Evolutionary conservation across 768 basidiomycete species (phyloP), one percentile per base, ranked within the genome.

Genomic region (Tremella yokohamensis): DNA sequence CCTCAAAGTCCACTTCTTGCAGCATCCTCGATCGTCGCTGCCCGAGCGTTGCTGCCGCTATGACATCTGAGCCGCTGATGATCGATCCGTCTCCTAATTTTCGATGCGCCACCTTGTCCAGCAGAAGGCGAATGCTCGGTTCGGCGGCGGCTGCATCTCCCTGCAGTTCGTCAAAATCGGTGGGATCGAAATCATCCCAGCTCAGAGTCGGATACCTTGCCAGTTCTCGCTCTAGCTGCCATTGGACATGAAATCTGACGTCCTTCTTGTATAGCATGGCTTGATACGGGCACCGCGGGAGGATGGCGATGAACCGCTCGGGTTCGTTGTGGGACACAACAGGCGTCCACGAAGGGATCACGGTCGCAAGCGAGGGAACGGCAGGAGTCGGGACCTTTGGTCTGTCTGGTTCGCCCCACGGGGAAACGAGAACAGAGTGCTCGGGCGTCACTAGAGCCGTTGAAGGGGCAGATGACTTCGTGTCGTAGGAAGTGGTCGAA

Each of bases 181-280:
- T 39, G 0, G 49, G 6, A 19, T 25, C 16, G 54, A 72, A 26
- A 39, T 68, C 63, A 2, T 44, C 44, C 61, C 67, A 72, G 2
- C 38, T 37, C 1, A 60, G 34, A 1, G 56, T 20, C 7, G 40
- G 37, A 22, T 56, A 29, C 25, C 54, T 47, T 1, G 25, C 45
- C 9, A 70, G 25, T 18, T 40, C 49, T 18, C 57, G 9, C 13
- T 65, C 54, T 12, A 68, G 40, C 34, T 68, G 62, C 66, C 65
- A 68, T 57, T 66, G 70, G n/a, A 64, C 56, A 25, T 62, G 60
- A 40, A 61, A 68, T 18, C 44, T 53, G 22, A 72, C 34, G 26
- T 56, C 60, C 9, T 49, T 38, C 19, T 54, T 52, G 47, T 62
- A 55, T 0, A 63, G 22, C 11, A 49, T 19, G 1, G 49, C 52